A percentile compares a stretch with the other conserved stretches of the same genome.
phyloP scores from a whole-genome alignment of 345 rosid species.

The Pugionium dolabratum region DNA sequence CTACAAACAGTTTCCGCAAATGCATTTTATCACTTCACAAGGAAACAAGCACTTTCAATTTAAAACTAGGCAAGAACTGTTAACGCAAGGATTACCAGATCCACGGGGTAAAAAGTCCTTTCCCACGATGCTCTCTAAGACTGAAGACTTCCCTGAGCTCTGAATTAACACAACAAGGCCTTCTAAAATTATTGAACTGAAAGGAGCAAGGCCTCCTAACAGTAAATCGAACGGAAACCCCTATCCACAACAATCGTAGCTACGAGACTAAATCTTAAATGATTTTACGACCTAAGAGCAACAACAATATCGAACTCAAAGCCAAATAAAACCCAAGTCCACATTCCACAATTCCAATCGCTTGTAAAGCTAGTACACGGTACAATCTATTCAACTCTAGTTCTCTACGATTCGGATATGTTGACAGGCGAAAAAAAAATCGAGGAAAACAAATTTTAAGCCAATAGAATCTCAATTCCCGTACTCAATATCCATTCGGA shows the following conservation, averaged over 20 bases:
- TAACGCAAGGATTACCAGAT: constrained; percentile 59
- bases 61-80: neutral
- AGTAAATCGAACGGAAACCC: constrained; percentile 2
- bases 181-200: neutral
- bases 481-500: neutral
- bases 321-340: constrained; percentile 8
- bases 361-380: constrained; percentile 27
- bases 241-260: constrained; percentile 15
- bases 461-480: neutral
- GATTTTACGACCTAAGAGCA: neutral
- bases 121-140: constrained; percentile 93
- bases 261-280: neutral
- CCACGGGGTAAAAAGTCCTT: constrained; percentile 99
- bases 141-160: constrained; percentile 99
- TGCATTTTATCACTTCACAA: neutral
- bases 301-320: constrained; percentile 25
- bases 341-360: neutral
- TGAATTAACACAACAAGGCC: constrained; percentile 36
- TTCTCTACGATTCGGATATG: constrained; percentile 12
- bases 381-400: constrained; percentile 17
- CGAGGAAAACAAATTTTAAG: neutral
- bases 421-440: neutral
- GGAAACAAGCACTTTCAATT: neutral
- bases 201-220: neutral
- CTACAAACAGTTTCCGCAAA: constrained; percentile 45